phyloP scores from a whole-genome alignment of 148 eudicot species.

The Cornus suecica region DNA sequence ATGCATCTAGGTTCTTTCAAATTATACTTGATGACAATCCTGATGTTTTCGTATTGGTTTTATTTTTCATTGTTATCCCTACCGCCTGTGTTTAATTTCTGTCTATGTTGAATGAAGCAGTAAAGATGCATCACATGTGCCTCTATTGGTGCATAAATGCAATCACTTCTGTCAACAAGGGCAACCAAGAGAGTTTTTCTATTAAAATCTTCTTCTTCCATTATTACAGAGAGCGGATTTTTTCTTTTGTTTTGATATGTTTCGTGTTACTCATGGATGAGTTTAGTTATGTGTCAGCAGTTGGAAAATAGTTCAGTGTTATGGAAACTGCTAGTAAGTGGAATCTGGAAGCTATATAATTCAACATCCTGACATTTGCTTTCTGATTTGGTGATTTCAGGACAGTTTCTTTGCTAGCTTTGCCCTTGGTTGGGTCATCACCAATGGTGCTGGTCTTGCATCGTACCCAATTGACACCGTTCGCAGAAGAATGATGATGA shows the following conservation, averaged over 20 bases:
- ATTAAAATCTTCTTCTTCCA: neutral
- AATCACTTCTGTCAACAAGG: neutral
- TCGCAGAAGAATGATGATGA: slow-evolving; percentile 71
- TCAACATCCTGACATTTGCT: neutral
- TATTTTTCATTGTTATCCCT: no score
- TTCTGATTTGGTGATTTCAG: slow-evolving; percentile 23
- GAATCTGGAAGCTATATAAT: neutral
- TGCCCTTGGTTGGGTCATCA: slow-evolving; percentile 58
- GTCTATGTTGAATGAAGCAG: neutral
- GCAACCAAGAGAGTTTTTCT: neutral
- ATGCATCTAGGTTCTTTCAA: neutral
- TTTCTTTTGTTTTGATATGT: no score
- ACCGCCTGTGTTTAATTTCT: neutral
- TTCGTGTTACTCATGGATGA: neutral
- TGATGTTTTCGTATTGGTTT: neutral
- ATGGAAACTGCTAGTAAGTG: neutral
- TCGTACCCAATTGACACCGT: slow-evolving; percentile 57
- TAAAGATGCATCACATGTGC: no score
- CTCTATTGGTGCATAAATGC: neutral
- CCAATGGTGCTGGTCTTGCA: slow-evolving; percentile 58
- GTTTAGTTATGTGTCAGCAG: neutral
- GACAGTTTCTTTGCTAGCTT: slow-evolving; percentile 56
- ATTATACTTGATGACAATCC: neutral
- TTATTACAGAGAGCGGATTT: neutral
- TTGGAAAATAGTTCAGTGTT: no score